A percentile compares a stretch with the other conserved stretches of the same genome.
Evolutionary conservation across 2,329 filamentous ascomycete genomes (phyloP).

Genomic region (Nemania abortiva): DNA sequence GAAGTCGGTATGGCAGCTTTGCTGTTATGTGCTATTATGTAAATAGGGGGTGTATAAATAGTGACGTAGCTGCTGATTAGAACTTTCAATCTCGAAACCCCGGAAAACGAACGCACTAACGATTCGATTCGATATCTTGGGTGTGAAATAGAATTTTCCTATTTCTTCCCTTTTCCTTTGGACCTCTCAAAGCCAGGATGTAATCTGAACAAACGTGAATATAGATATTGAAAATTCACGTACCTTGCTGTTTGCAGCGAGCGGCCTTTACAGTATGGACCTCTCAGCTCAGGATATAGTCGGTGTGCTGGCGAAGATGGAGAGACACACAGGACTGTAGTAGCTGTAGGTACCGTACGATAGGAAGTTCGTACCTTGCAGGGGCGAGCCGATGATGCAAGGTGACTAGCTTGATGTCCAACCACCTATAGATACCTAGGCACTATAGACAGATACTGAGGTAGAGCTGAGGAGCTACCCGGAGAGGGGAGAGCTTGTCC

Average conservation of each 20-base stretch:
- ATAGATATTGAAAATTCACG: constrained; percentile 1
- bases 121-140: neutral
- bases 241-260: constrained; percentile 11
- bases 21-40: neutral
- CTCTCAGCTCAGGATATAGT: neutral
- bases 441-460: neutral
- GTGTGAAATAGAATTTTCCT: neutral
- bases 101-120: neutral
- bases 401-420: neutral
- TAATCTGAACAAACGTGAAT: neutral
- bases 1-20: neutral
- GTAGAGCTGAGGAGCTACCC: neutral
- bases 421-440: constrained; percentile 6
- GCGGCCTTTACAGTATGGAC: neutral
- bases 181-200: neutral
- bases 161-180: neutral
- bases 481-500: constrained; percentile 2
- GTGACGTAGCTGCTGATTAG: constrained; percentile 23
- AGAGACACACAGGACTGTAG: constrained; percentile 5
- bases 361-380: constrained; percentile 13
- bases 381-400: constrained; percentile 15
- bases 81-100: neutral
- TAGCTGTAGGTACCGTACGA: neutral
- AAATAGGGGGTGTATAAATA: neutral
- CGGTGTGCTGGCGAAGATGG: neutral